Percentiles rank a stretch among this genome's conserved stretches.
phyloP scores from a whole-genome alignment of 345 rosid genomes.

The Aquilaria malaccensis region DNA sequence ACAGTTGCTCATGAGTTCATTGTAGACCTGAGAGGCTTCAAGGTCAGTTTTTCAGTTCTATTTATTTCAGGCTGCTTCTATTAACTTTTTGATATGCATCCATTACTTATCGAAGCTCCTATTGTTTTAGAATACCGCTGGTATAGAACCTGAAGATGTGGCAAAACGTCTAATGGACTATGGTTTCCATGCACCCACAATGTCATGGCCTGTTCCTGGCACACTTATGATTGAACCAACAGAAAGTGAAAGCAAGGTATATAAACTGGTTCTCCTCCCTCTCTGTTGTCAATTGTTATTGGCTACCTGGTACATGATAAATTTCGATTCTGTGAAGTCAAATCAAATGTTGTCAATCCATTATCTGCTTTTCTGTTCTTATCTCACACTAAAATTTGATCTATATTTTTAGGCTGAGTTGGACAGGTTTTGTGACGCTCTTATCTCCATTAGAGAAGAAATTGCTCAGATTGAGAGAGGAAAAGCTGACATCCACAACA shows the following conservation, averaged over 20 bases:
- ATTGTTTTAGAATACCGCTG: conserved; percentile 67
- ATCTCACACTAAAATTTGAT: conserved; percentile 10
- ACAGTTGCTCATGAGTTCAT: conserved; percentile 96
- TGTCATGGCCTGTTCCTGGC: conserved; percentile 99
- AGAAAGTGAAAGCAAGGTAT: conserved; percentile 99
- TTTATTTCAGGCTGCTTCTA: not conserved
- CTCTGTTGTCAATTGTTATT: not conserved
- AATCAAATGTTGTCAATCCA: not conserved
- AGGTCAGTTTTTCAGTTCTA: conserved; percentile 37
- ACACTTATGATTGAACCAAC: conserved; percentile 99
- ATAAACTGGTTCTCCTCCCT: conserved; percentile 2
- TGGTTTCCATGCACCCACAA: conserved; percentile 95
- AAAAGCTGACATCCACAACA: conserved; percentile 86
- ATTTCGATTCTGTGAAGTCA: too few species aligned
- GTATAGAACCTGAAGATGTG: conserved; percentile 95
- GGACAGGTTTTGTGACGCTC: conserved; percentile 94
- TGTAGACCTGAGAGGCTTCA: conserved; percentile 81
- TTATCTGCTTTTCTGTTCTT: not conserved
- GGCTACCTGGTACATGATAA: too few species aligned
- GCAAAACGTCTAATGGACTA: conserved; percentile 97
- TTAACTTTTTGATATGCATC: conserved; percentile 11
- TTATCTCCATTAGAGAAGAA: conserved; percentile 94
- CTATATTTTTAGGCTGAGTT: conserved; percentile 75
- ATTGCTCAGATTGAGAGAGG: conserved; percentile 89
- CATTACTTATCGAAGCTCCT: conserved; percentile 4